Conservation (phyloP, 345 rosid genomes). For the Linum trigynum region DNA sequence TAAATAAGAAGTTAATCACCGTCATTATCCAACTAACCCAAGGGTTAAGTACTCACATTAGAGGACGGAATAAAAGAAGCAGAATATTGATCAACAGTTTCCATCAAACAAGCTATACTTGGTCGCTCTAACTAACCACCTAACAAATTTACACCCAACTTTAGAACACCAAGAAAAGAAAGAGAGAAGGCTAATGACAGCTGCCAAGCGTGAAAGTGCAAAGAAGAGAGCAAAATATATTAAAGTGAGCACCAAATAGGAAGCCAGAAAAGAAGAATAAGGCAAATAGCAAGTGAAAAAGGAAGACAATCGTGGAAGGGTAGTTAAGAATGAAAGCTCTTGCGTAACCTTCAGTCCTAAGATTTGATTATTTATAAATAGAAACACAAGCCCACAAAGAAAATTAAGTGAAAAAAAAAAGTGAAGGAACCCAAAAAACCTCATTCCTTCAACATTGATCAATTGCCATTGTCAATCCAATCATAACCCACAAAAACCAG, state of each 20-base stretch:
- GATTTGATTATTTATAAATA: not conserved
- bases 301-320: too few species aligned
- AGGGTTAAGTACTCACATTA: constrained; percentile 20
- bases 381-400: not conserved
- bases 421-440: not conserved
- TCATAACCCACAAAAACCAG: not conserved
- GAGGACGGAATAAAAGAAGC: not conserved
- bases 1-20: constrained; percentile 36
- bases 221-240: not conserved
- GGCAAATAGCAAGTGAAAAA: too few species aligned
- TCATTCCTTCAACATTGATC: not conserved
- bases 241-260: not conserved
- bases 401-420: too few species aligned
- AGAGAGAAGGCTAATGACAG: not conserved
- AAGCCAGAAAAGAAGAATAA: not conserved
- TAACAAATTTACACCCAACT: not conserved
- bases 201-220: not conserved
- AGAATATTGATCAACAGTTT: not conserved
- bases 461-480: not conserved
- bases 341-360: not conserved
- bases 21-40: constrained; percentile 40
- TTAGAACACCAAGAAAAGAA: not conserved
- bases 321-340: not conserved
- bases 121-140: not conserved
- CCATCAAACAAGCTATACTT: not conserved